Base-by-base conservation (phyloP, 2,329 filamentous ascomycete species). In the Neonectria hederae region DNA sequence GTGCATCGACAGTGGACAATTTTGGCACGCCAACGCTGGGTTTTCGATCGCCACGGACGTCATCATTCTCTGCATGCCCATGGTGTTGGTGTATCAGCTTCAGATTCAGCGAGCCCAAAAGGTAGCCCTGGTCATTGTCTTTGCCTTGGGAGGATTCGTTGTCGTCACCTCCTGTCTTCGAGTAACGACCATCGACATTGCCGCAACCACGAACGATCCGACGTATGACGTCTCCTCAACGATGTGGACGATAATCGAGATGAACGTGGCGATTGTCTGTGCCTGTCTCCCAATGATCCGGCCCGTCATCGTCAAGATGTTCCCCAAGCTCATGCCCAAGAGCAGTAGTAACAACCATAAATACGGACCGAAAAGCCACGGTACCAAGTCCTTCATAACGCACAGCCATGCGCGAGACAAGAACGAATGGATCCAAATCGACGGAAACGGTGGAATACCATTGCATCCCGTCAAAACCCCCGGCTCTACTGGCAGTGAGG, bases 11-110 rank as follows among this genome's bases (percentile, higher is more conserved):
- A 76, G 80, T 32, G 77, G 77, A 8, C 75, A 73, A 2, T 81
- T 83, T 65, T 85, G 83, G 83, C 81, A 82, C 62, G 78, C 81
- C 51, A 84, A 84, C 66, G 82, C 79, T 2, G 76, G 78, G 2
- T 79, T 82, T 66, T 83, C 81, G 62, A 81, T 84, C 46, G 62
- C 77, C 10, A 81, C 80, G n/a, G 82, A 85, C 56, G 56, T 83
- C 8, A 69, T 81, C 45, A 80, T 85, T 38, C 72, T 84, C 22
- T 59, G 78, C 19, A 72, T 85, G 40, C 83, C 83, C 21, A 76
- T 85, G 48, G 76, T 77, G 9, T 79, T 80, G n/a, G 76, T 85
- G 2, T 80, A 80, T 69, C 72, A 75, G 45, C 75, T 84, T 14
- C 79, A 83, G 60, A 76, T 84, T 48, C 77, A 77, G 7, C 67